Conservation (phyloP, 768 basidiomycete genomes). For the Suillus fuscotomentosus region DNA sequence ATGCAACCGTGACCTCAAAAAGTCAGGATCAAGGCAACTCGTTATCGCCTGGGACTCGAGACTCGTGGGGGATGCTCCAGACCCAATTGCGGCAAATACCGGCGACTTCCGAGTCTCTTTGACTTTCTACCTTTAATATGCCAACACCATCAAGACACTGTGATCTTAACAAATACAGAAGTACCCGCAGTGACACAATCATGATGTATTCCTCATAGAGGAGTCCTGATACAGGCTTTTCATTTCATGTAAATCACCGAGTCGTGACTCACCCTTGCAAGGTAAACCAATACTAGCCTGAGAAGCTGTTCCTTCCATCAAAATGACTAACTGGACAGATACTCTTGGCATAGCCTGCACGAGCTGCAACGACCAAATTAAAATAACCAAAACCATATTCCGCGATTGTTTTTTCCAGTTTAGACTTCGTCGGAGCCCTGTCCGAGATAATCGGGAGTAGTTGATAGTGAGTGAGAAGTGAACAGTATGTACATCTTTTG, state of each 20-base stretch:
- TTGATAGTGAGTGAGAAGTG: conserved; percentile 14
- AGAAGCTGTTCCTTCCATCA: not conserved
- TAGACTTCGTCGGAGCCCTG: not conserved
- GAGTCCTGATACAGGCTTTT: not conserved
- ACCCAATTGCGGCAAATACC: no score
- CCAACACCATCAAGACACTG: not conserved
- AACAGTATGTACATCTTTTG: not conserved
- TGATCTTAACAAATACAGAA: not conserved
- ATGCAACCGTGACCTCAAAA: not conserved
- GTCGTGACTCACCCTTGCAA: not conserved
- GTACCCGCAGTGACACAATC: not conserved
- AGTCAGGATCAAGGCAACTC: not conserved
- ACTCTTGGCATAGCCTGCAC: not conserved
- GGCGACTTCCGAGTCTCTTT: no score
- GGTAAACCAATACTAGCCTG: not conserved
- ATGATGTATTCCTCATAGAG: not conserved
- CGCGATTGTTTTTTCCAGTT: conserved; percentile 4
- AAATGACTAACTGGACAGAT: not conserved
- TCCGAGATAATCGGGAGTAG: conserved; percentile 14
- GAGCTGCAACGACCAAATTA: not conserved
- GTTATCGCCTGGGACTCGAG: no score
- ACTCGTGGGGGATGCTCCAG: no score
- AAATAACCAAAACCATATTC: not conserved
- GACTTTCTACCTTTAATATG: no score
- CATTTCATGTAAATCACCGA: not conserved